Percentiles rank a stretch among this genome's conserved stretches.
These are phyloP conservation scores for Antitrichia curtipendula DNA, from an alignment of 225 moss, liverwort and hornwort genomes.

Conservation along the genomic window DNA sequence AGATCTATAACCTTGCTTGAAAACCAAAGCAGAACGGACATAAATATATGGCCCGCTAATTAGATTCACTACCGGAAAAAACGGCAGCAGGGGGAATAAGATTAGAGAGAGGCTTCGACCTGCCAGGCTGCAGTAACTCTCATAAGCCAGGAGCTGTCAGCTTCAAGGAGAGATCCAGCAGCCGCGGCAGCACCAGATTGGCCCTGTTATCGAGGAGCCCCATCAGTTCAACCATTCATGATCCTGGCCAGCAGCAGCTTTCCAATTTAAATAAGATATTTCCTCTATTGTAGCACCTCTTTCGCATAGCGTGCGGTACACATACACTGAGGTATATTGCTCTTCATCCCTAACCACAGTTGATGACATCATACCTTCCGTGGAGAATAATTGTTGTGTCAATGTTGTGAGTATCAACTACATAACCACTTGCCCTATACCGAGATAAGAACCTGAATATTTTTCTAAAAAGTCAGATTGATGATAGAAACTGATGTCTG, in stretches of 20 bases:
- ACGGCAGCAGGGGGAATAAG: neutral
- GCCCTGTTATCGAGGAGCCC: slow-evolving; percentile 74
- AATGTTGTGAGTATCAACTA: neutral
- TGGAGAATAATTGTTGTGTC: neutral
- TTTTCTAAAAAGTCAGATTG: neutral
- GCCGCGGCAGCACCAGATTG: slow-evolving; percentile 85
- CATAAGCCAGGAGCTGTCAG: slow-evolving; percentile 83
- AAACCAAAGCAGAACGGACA: neutral
- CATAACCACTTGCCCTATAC: neutral
- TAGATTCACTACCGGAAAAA: neutral
- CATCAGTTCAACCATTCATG: slow-evolving; percentile 45
- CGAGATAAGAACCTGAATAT: neutral
- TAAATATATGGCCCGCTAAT: neutral
- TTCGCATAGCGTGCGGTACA: neutral
- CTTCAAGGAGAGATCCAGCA: slow-evolving; percentile 92
- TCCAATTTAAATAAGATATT: slow-evolving; percentile 17
- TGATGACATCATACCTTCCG: neutral
- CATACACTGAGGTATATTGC: neutral
- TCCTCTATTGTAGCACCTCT: neutral
- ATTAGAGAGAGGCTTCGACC: slow-evolving; percentile 23
- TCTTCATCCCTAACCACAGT: neutral
- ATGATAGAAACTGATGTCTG: neutral
- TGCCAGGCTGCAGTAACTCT: slow-evolving; percentile 94
- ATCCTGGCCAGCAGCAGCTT: slow-evolving; percentile 74
- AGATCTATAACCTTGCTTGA: neutral